These are phyloP conservation scores for Senna siamea DNA, from an alignment of 306 rosid genomes.

Conservation along the genomic window DNA sequence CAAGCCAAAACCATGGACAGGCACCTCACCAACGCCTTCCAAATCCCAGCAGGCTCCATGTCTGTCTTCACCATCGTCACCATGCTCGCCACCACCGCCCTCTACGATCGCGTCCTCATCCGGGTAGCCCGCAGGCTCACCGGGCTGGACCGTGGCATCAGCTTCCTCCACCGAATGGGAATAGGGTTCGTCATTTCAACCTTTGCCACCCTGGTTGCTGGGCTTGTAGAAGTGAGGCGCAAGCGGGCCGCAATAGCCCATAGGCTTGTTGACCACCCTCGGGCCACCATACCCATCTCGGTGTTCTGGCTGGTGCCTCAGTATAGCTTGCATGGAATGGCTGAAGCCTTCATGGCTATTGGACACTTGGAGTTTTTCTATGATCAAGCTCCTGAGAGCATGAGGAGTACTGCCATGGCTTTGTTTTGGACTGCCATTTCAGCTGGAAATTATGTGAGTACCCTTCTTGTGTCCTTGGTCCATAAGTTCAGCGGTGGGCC, in stretches of 20 bases:
- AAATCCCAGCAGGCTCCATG: constrained; percentile 97
- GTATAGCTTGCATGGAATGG: constrained; percentile 87
- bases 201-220: constrained; percentile 78
- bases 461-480: constrained; percentile 68
- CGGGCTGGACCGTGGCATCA: constrained; percentile 83
- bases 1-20: constrained; percentile 94
- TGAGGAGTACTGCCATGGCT: constrained; percentile 86
- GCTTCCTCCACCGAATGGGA: constrained; percentile 83
- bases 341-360: constrained; percentile 93
- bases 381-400: constrained; percentile 92
- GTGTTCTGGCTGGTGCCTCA: constrained; percentile 93
- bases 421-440: constrained; percentile 80
- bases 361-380: constrained; percentile 94
- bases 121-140: constrained; percentile 67
- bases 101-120: constrained; percentile 74
- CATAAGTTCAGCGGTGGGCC: constrained; percentile 62
- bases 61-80: constrained; percentile 62
- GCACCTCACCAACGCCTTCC: constrained; percentile 60
- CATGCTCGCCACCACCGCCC: constrained; percentile 72
- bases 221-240: constrained; percentile 71
- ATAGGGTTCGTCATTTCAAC: constrained; percentile 80
- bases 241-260: constrained; percentile 53
- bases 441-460: constrained; percentile 71
- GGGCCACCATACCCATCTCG: constrained; percentile 60
- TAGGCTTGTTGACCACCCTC: constrained; percentile 50